phyloP scores from a whole-genome alignment of 148 eudicot species.

The Diospyros kaki region DNA sequence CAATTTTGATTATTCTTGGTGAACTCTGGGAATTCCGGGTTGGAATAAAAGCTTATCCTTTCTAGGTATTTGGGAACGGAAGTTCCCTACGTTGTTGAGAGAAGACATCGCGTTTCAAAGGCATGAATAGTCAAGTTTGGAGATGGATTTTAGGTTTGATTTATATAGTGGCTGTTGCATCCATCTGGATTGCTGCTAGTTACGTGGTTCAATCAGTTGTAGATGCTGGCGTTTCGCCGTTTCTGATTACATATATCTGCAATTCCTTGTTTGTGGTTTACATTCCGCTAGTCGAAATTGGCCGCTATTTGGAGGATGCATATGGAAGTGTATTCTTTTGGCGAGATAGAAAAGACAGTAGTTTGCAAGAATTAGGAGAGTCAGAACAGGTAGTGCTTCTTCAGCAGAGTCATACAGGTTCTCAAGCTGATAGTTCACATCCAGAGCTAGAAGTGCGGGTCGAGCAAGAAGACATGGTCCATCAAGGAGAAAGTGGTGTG shows the following conservation, averaged over 20 bases:
- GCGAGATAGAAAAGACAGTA: constrained; percentile 22
- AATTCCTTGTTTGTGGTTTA: constrained; percentile 79
- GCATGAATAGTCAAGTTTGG: constrained; percentile 63
- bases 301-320: constrained; percentile 64
- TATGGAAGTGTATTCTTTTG: constrained; percentile 56
- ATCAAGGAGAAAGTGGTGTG: constrained; percentile 1
- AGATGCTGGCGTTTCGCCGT: constrained; percentile 85
- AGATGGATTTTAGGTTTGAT: constrained; percentile 83
- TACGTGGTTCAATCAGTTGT: constrained; percentile 94
- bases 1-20: neutral
- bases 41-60: neutral
- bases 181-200: constrained; percentile 98
- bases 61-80: neutral
- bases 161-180: constrained; percentile 78
- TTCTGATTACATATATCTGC: constrained; percentile 91
- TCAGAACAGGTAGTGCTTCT: constrained; percentile 69
- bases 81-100: neutral
- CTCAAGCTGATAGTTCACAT: constrained; percentile 20
- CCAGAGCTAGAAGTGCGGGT: neutral
- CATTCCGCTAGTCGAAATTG: constrained; percentile 71
- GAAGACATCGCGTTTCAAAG: constrained; percentile 13
- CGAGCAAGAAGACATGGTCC: constrained; percentile 18
- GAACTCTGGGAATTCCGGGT: neutral
- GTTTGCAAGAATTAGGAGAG: constrained; percentile 31
- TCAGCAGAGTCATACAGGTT: constrained; percentile 22